These are phyloP conservation scores for Sporothrix inflata DNA, from an alignment of 2,329 filamentous ascomycete species.

Conservation along the genomic window DNA sequence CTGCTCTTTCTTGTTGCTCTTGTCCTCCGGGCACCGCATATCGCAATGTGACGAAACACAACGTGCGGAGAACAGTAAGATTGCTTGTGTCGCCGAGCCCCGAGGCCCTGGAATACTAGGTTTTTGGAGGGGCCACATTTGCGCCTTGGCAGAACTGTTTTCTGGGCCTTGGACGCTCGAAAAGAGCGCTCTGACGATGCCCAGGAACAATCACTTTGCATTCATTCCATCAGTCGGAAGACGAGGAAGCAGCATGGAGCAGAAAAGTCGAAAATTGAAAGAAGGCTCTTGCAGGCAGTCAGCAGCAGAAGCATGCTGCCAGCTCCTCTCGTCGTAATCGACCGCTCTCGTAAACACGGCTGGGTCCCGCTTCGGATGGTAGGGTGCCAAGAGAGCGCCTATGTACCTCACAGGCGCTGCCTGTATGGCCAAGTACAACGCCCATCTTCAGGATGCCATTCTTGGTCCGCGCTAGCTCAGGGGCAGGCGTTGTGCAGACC, in stretches of 20 bases:
- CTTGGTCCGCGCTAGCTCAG: constrained; percentile 30
- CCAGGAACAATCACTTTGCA: neutral
- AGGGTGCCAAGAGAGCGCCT: neutral
- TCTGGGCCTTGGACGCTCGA: neutral
- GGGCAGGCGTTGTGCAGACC: constrained; percentile 29
- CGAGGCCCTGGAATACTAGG: neutral
- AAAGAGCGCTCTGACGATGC: neutral
- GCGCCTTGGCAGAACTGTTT: neutral
- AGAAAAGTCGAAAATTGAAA: neutral
- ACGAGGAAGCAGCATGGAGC: neutral
- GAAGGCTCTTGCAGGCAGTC: neutral
- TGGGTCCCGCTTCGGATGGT: constrained; percentile 22
- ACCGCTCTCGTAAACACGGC: constrained; percentile 14
- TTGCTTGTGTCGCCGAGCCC: constrained; percentile 21
- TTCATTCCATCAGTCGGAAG: neutral
- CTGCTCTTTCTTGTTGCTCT: neutral
- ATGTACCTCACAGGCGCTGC: neutral
- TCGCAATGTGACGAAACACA: constrained; percentile 25
- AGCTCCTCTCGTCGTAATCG: neutral
- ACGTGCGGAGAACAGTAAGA: constrained; percentile 22
- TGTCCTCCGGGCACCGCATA: neutral
- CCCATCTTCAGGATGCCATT: constrained; percentile 1
- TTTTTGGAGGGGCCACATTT: neutral
- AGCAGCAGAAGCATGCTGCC: neutral
- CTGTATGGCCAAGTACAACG: neutral